Evolutionary conservation across 2,329 filamentous ascomycete genomes (phyloP), one percentile per base, ranked within the genome.

Genomic region (Pseudonectria foliicola): DNA sequence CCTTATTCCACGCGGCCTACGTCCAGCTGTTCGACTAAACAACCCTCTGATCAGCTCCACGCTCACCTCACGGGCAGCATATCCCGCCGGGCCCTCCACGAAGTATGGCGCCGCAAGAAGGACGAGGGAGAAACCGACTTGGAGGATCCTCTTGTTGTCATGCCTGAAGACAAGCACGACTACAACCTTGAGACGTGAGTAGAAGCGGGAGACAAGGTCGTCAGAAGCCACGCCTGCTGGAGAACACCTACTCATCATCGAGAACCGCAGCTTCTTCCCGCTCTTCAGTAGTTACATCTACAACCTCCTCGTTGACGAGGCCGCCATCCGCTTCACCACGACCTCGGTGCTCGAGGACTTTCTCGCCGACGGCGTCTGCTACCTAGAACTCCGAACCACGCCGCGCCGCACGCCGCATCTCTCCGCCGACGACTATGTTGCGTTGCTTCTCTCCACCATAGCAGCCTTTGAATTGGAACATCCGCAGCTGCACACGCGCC

Each of bases 281-380:
- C 68, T 88, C 12, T 90, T 90, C 62, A 81, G 79, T 16, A 80
- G 72, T 28, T 87, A 87, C 56, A 90, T 89, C 46, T 90, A 92
- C 62, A 70, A 74, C 39, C 77, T 93, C 25, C 73, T 83, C 60
- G 77, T 76, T 50, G 76, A 83, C 48, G 59, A 69, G 10, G 58
- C 67, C 4, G 76, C 77, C 44, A 62, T 86, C 31, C 64, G 62
- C 27, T 70, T 75, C 48, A 76, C 82, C 16, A 87, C 84, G 1
- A 64, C 61, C 27, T 70, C 74, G 5, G 83, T 89, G 29, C 67
- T 87, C 6, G 41, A 63, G 13, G 72, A 78, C 48, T 93, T 92
- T 51, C 66, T 73, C 33, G 56, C 59, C 16, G 85, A 92, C 52
- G 82, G 83, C 25, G 80, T 90, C 12, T 69, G 75, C 37, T 90